Conservation (phyloP, 108 stramenopile genomes). For the Skeletonema marinoi region DNA sequence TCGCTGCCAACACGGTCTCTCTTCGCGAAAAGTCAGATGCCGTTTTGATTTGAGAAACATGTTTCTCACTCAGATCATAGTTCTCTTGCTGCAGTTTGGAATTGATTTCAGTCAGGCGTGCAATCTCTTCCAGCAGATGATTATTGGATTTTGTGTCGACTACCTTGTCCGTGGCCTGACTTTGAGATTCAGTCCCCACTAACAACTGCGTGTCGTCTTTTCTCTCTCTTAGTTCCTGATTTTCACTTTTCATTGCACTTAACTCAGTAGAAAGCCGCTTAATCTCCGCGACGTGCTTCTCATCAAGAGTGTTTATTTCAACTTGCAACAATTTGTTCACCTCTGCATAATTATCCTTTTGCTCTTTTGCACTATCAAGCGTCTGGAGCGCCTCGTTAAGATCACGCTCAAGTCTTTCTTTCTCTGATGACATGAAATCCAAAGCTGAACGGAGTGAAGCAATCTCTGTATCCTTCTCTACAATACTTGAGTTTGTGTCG, state of each 20-base stretch:
- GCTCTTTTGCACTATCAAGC: background rate
- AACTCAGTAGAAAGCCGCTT: background rate
- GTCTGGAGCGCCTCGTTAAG: background rate
- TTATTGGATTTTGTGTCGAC: background rate
- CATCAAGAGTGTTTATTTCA: background rate
- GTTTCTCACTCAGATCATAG: background rate
- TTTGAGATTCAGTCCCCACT: background rate
- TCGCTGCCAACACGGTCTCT: conserved; percentile 3
- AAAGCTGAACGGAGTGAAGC: conserved; percentile 12
- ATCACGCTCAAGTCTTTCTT: conserved; percentile 2
- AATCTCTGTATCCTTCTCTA: conserved; percentile 9
- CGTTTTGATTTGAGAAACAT: background rate
- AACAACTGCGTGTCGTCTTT: background rate
- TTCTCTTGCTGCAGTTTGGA: background rate
- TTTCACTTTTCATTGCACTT: background rate
- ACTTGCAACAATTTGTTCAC: conserved; percentile 10
- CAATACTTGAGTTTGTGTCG: background rate
- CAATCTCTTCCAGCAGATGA: background rate
- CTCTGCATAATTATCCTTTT: background rate
- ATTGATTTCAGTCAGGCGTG: background rate
- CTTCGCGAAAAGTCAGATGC: background rate
- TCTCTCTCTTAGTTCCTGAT: background rate
- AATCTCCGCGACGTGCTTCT: background rate
- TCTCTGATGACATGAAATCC: conserved; percentile 14
- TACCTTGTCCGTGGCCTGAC: background rate